A percentile compares a stretch with the other conserved stretches of the same genome.
Conservation (phyloP, 768 basidiomycete species). For the Panus rudis region DNA sequence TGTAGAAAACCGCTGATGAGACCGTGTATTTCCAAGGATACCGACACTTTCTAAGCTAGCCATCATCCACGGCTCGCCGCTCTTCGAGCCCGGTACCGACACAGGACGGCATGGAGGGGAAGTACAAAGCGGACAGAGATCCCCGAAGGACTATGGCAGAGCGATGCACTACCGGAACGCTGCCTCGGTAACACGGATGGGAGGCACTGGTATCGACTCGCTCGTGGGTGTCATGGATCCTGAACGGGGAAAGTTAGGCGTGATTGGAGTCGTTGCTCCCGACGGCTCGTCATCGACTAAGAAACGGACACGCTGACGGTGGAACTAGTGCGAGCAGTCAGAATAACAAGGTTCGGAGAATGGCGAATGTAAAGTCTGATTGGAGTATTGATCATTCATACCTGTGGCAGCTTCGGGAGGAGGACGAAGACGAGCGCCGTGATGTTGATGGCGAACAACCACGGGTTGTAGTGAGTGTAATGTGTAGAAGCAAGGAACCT, state of each 20-base stretch:
- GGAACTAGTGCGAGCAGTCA: constrained; percentile 57
- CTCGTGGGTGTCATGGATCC: constrained; percentile 34
- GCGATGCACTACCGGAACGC: constrained; percentile 31
- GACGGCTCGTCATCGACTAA: constrained; percentile 54
- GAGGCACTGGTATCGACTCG: constrained; percentile 17
- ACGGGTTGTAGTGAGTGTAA: constrained; percentile 95
- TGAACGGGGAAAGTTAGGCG: constrained; percentile 49
- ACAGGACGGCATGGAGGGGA: too few relatives aligned
- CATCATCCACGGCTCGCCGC: too few relatives aligned
- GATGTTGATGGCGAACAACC: constrained; percentile 88
- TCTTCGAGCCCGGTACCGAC: too few relatives aligned
- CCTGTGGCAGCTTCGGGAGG: constrained; percentile 94
- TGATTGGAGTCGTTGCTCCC: constrained; percentile 59
- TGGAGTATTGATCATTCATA: constrained; percentile 28
- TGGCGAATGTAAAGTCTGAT: constrained; percentile 4
- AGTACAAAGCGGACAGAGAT: too few relatives aligned
- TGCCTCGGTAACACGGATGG: constrained; percentile 38
- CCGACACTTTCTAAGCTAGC: too few relatives aligned
- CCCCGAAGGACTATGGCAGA: too few relatives aligned
- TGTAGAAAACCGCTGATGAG: too few relatives aligned
- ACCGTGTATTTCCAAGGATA: too few relatives aligned
- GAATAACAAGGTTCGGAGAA: too few relatives aligned
- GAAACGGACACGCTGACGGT: constrained; percentile 78
- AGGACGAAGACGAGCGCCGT: constrained; percentile 74
- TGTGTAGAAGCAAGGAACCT: constrained; percentile 97